phyloP scores from a whole-genome alignment of 805 yeast genomes.

The Wickerhamomyces xylosicus region DNA sequence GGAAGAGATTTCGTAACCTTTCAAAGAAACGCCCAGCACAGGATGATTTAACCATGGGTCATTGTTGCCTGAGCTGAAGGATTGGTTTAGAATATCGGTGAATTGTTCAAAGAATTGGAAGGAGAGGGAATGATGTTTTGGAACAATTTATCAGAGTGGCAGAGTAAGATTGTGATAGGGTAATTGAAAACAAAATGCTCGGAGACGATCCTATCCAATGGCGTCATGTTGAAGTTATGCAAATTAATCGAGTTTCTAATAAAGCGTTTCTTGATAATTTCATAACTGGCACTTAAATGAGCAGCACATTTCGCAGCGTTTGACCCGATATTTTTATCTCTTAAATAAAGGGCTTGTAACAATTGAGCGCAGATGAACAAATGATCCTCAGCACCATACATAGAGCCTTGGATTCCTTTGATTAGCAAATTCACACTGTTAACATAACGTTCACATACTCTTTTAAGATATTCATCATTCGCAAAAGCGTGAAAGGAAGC shows the following conservation, averaged over 20 bases:
- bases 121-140: conserved; percentile 16
- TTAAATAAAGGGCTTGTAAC: conserved; percentile 16
- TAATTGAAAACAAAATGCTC: conserved; percentile 18
- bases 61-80: neutral
- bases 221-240: conserved; percentile 3
- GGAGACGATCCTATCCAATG: conserved; percentile 13
- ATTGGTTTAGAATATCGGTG: conserved; percentile 4
- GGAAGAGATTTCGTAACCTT: conserved; percentile 12
- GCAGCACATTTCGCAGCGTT: conserved; percentile 18
- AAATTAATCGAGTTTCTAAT: conserved; percentile 1
- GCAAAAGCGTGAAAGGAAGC: conserved; percentile 15
- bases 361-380: conserved; percentile 17
- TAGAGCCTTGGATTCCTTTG: conserved; percentile 11
- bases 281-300: conserved; percentile 18
- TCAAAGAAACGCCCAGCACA: conserved; percentile 12
- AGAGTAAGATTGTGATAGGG: conserved; percentile 16
- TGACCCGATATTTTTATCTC: conserved; percentile 17
- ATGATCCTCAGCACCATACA: conserved; percentile 16
- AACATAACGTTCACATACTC: conserved; percentile 13
- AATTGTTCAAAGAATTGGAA: conserved; percentile 17
- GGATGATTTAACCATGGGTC: conserved; percentile 18
- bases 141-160: conserved; percentile 15
- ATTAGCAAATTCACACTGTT: conserved; percentile 12
- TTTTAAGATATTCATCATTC: conserved; percentile 9
- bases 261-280: conserved; percentile 17